Evolutionary conservation across 2,329 filamentous ascomycete species (phyloP), one percentile per base, ranked within the genome.

Genomic region (Chalara sp.): DNA sequence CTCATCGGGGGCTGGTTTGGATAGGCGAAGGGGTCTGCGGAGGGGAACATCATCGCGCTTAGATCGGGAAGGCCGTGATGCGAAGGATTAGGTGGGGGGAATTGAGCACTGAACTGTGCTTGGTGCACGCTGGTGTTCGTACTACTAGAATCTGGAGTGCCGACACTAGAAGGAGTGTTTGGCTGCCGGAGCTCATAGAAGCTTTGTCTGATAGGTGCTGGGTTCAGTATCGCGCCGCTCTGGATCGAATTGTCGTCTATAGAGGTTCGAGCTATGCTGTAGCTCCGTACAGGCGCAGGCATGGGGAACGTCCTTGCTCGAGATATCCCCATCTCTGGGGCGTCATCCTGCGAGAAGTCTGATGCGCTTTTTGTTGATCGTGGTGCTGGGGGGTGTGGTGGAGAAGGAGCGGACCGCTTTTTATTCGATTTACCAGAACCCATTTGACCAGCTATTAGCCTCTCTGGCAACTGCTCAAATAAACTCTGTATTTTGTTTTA

Each of bases 401-500:
- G 56, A 13, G 72, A 71, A 8, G 78, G 73, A 0, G 79, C 78
- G 3, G 79, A 72, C 35, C 81, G 73, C 63, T 84, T 84, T 62
- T 77, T 81, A 48, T 76, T 48, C 67, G 68, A 29, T 63, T 59
- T 12, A 67, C 64, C 44, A 65, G 70, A 43, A 64, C 61, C 52
- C 68, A 59, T 53, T 7, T 72, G 46, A 63, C 68, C 50, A 70
- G 79, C 73, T 60, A 83, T 84, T 33, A 95, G 72, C 51, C 78
- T 78, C 47, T 86, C 84, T 1, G 91, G 89, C 1, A 97, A 70
- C 63, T 90, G 82, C 53, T 93, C 87, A 65, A 97, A 96, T 6
- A 96, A 76, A 46, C 76, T 76, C 88, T 93, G 60, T 10, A 28
- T 35, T 44, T 49, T 46, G 46, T 64, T 52, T 63, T 64, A 53